Percentiles rank a stretch among this genome's conserved stretches.
phyloP scores from a whole-genome alignment of 208 protist species.

The Porcisia hertigi region DNA sequence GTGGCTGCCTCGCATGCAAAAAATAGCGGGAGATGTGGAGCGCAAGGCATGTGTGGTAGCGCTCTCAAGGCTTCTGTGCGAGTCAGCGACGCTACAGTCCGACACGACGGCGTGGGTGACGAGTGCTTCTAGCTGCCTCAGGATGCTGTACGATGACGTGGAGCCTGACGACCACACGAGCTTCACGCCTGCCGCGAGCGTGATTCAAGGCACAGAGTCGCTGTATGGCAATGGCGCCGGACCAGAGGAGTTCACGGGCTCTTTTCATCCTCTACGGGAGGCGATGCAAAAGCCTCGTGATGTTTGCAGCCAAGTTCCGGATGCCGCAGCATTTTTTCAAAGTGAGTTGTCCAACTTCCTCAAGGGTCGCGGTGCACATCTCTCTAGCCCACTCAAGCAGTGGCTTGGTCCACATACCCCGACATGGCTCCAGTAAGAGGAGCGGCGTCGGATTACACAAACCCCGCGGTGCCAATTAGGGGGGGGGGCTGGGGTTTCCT shows the following conservation, averaged over 20 bases:
- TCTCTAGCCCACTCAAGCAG: slow-evolving; percentile 41
- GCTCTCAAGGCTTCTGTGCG: slow-evolving; percentile 69
- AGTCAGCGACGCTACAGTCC: slow-evolving; percentile 60
- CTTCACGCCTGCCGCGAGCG: slow-evolving; percentile 52
- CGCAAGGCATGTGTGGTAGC: slow-evolving; percentile 87
- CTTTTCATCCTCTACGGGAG: slow-evolving; percentile 76
- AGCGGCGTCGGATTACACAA: not conserved
- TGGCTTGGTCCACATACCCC: slow-evolving; percentile 51
- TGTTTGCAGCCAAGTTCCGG: slow-evolving; percentile 58
- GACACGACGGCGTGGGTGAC: slow-evolving; percentile 56
- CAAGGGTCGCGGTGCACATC: slow-evolving; percentile 33
- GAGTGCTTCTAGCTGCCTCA: slow-evolving; percentile 70
- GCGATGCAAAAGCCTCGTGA: slow-evolving; percentile 71
- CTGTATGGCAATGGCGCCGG: slow-evolving; percentile 22
- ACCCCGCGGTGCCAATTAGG: not conserved
- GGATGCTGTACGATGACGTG: slow-evolving; percentile 70
- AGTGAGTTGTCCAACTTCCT: slow-evolving; percentile 58
- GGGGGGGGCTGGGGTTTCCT: not conserved
- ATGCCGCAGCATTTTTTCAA: slow-evolving; percentile 72
- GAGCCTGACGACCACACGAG: slow-evolving; percentile 83
- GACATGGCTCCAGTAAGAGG: slow-evolving; percentile 46
- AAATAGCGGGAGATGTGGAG: slow-evolving; percentile 78
- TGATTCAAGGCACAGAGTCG: slow-evolving; percentile 36
- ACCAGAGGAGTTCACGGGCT: slow-evolving; percentile 42
- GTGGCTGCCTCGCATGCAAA: slow-evolving; percentile 85